Base-by-base conservation (phyloP, 805 yeast genomes). In the Candida ponderosae region DNA sequence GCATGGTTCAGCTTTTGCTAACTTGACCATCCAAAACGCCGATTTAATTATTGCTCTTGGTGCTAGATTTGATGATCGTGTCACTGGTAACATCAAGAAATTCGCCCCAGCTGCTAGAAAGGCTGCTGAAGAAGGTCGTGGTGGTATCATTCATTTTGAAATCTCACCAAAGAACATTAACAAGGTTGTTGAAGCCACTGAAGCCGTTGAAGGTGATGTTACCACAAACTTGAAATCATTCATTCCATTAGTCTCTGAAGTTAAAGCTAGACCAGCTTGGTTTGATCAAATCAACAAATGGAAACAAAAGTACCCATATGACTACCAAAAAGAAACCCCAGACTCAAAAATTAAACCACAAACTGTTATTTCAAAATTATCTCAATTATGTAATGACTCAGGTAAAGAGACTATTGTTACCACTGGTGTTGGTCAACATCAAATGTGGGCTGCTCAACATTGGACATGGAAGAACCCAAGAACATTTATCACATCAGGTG, bases 391-490 rank as follows among this genome's bases (percentile, higher is more conserved):
- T 24, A 61, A 66, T 35, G 74, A 67, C 38, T 71, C 73, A 39
- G 70, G 69, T 45, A 84, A 76, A 55, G 89, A 84, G 50, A 88
- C 86, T 41, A 76, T 89, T 51, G 81, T 90, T 51, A 83, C 97
- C 37, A 93, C 98, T 28, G 98, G 98, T 72, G 97, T 93, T 37
- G 98, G 98, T 43, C 98, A 93, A 72, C 98, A 90, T 73, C 98
- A 90, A 70, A 90, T 90, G 98, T 90, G 98, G 98, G 94, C 97
- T 29, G 97, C 97, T 21, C 98, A 93, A 68, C 89, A 88, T 64
- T 89, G 84, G 78, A 77, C 88, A 36, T 90, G 97, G 96, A 81
- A 79, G 43, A 66, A 74, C 45, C 98, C 98, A 53, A 79, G 97
- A 63, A 73, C 94, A 35, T 81, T 93, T 68, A 83, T 90, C 60